Evolutionary conservation across 805 yeast genomes (phyloP).

Genomic region (Alloascoidea hylecoeti): DNA sequence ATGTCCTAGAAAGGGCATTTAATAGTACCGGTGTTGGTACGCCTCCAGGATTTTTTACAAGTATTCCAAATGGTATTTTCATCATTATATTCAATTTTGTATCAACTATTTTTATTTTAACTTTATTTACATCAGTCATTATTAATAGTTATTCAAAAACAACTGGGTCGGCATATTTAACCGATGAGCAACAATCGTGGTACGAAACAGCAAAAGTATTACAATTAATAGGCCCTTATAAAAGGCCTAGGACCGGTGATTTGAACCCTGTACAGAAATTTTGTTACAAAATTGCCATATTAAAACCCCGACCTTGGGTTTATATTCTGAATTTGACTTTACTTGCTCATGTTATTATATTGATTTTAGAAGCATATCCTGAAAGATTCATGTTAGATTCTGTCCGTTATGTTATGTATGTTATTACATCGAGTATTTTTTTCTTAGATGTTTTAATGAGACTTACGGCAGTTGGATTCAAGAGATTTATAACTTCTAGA

Average conservation of each 20-base stretch:
- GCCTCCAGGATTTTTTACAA: slow-evolving; percentile 31
- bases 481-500: background rate
- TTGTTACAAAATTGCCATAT: background rate
- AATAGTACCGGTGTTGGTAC: slow-evolving; percentile 51
- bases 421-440: background rate
- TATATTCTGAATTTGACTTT: background rate
- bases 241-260: background rate
- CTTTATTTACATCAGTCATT: slow-evolving; percentile 63
- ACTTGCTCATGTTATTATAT: background rate
- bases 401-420: background rate
- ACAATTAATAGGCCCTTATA: slow-evolving; percentile 33
- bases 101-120: slow-evolving; percentile 57
- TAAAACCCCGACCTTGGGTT: background rate
- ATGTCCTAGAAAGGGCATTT: slow-evolving; percentile 43
- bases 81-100: slow-evolving; percentile 49
- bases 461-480: background rate
- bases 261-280: background rate
- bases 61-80: slow-evolving; percentile 51
- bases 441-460: background rate
- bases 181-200: slow-evolving; percentile 62
- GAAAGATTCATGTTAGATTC: background rate
- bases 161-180: slow-evolving; percentile 61
- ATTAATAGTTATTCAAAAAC: slow-evolving; percentile 54
- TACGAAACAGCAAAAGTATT: slow-evolving; percentile 53
- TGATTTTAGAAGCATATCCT: background rate